phyloP scores from a whole-genome alignment of 2,329 filamentous ascomycete genomes.

The Colletotrichum filicis region DNA sequence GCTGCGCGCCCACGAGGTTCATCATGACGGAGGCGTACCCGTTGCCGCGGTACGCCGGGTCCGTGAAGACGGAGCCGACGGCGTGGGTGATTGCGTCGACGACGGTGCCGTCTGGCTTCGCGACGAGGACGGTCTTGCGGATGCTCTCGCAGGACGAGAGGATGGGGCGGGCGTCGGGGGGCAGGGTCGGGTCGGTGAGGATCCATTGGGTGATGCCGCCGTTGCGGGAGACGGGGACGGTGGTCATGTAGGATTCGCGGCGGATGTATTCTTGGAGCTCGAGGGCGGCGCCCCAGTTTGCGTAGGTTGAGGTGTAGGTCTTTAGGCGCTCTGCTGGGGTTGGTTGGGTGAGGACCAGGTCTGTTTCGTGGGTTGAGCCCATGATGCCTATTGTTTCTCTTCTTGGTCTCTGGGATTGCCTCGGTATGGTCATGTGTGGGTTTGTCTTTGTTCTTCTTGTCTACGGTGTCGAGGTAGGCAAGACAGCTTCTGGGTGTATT shows the following conservation, averaged over 20 bases:
- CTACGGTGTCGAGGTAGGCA: background rate
- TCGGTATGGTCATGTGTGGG: background rate
- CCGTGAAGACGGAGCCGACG: constrained; percentile 83
- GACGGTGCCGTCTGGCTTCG: constrained; percentile 46
- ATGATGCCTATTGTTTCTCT: background rate
- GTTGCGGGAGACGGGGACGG: constrained; percentile 66
- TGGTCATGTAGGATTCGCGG: constrained; percentile 68
- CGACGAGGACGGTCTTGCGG: constrained; percentile 66
- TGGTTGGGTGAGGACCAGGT: constrained; percentile 63
- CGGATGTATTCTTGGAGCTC: constrained; percentile 65
- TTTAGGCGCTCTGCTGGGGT: constrained; percentile 63
- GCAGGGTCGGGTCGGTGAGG: constrained; percentile 59
- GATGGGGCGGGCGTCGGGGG: constrained; percentile 59
- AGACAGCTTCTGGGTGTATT: background rate
- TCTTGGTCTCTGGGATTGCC: background rate
- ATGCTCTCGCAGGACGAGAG: constrained; percentile 74
- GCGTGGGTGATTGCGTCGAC: constrained; percentile 75
- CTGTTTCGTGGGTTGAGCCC: constrained; percentile 30
- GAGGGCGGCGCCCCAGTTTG: constrained; percentile 69
- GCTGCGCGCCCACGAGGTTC: constrained; percentile 64
- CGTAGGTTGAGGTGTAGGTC: constrained; percentile 67
- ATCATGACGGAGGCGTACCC: constrained; percentile 86
- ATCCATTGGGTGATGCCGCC: constrained; percentile 74
- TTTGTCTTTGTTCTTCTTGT: background rate
- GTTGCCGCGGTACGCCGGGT: constrained; percentile 71